These are phyloP conservation scores for Myxozyma mucilagina DNA, from an alignment of 805 yeast species.

Conservation along the genomic window DNA sequence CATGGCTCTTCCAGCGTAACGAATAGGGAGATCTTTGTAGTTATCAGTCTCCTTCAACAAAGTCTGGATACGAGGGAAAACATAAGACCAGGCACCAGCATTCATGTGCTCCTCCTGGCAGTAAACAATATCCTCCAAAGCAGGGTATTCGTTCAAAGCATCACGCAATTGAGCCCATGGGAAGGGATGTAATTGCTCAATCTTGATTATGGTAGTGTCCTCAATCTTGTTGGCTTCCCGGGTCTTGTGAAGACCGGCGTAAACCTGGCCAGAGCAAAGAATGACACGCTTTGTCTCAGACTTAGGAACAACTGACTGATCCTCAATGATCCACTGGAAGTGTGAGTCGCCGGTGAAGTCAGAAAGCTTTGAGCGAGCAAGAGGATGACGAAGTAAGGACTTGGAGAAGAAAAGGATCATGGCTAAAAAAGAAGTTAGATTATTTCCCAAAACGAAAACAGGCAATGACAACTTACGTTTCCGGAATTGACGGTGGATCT, in stretches of 20 bases:
- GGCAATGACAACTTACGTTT: constrained; percentile 37
- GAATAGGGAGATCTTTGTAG: constrained; percentile 57
- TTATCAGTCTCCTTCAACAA: constrained; percentile 71
- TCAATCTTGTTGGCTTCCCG: constrained; percentile 76
- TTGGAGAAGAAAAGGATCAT: constrained; percentile 86
- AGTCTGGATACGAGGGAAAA: constrained; percentile 78
- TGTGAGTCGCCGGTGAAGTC: constrained; percentile 91
- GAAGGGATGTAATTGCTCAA: constrained; percentile 98
- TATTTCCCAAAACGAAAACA: background rate
- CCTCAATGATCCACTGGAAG: constrained; percentile 96
- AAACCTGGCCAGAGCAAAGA: constrained; percentile 89
- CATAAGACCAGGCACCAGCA: constrained; percentile 87
- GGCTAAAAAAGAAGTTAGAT: constrained; percentile 51
- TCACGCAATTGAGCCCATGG: constrained; percentile 94
- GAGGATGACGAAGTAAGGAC: constrained; percentile 92
- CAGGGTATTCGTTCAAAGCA: constrained; percentile 74
- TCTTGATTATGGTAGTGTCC: constrained; percentile 80
- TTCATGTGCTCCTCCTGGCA: constrained; percentile 99
- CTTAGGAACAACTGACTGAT: constrained; percentile 69
- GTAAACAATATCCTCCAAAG: constrained; percentile 86
- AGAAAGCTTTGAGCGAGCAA: constrained; percentile 79
- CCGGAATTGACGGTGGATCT: constrained; percentile 99
- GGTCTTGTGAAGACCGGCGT: constrained; percentile 84
- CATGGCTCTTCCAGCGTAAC: constrained; percentile 98
- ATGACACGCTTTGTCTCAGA: constrained; percentile 87